Base-by-base conservation (phyloP, 2,329 filamentous ascomycete species). In the Chlorencoelia australis region DNA sequence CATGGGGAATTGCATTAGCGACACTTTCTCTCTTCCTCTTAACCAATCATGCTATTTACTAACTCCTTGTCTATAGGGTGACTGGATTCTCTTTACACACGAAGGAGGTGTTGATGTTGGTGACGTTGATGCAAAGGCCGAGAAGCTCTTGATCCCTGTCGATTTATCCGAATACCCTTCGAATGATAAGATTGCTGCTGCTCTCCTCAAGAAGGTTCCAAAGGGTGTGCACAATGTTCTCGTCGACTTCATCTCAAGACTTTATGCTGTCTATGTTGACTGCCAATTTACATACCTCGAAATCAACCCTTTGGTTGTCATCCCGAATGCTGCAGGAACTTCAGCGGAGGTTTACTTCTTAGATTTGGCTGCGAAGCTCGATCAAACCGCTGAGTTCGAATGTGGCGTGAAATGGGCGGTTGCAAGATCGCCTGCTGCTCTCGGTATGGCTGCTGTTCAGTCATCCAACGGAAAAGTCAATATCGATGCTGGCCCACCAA, bases 211-310 rank as follows among this genome's bases (percentile, higher is more conserved):
- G 67, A 91, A 98, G 66, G 87, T 98, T 30, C 91, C 91, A 56
- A 69, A 85, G 68, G 89, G 89, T 61, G 74, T 98, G 35, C 91
- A 98, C 77, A 95, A 94, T 59, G 91, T 98, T 58, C 78, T 98
- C 42, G 84, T 98, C 46, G 91, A 98, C 75, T 98, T 98, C 75
- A 98, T 98, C 70, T 86, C 86, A 58, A 81, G 91, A 56, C 75
- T 98, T 51, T 98, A 98, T 62, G 91, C 89, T 55, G 91, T 98
- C 68, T 98, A 96, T 59, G 91, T 96, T 49, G 91, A 98, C 73
- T 94, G 85, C 78, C 91, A 98, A 68, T 98, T 98, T 77, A 96
- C 91, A 59, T 98, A 98, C 72, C 86, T 98, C 54, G 91, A 98
- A 69, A 98, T 98, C 74, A 98, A 98, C 79, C 91, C 91, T 53